A percentile compares a stretch with the other conserved stretches of the same genome.
Conservation (phyloP, 2,329 filamentous ascomycete genomes). For the Metarhizium album region DNA sequence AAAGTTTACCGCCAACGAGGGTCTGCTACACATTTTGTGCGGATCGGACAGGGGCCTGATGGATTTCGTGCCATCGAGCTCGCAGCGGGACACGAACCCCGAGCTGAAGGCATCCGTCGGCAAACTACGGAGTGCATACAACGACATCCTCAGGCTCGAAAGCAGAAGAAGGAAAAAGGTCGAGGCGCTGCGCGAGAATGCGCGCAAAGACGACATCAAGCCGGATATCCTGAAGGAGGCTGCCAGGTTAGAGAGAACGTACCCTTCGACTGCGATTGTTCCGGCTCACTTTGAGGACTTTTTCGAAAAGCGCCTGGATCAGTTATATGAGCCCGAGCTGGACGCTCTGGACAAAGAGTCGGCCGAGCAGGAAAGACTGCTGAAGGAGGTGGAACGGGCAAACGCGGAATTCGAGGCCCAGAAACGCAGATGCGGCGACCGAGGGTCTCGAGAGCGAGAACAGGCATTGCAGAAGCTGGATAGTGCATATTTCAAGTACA, state of each 20-base stretch:
- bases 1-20: constrained; percentile 68
- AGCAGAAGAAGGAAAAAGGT: constrained; percentile 69
- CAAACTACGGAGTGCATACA: constrained; percentile 66
- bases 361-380: constrained; percentile 63
- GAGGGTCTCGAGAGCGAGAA: constrained; percentile 62
- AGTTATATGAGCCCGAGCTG: constrained; percentile 67
- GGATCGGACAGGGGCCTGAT: constrained; percentile 73
- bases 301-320: constrained; percentile 69
- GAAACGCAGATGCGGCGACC: constrained; percentile 52
- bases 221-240: constrained; percentile 74
- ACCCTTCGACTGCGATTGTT: constrained; percentile 73
- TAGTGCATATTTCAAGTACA: constrained; percentile 90
- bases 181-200: constrained; percentile 67
- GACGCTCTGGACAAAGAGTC: constrained; percentile 60
- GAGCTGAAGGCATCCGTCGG: constrained; percentile 70
- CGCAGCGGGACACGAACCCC: constrained; percentile 67
- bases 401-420: constrained; percentile 70
- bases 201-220: constrained; percentile 80
- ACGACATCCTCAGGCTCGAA: constrained; percentile 76
- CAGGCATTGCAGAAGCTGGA: constrained; percentile 79
- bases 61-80: constrained; percentile 79
- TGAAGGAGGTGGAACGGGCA: constrained; percentile 58
- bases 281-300: constrained; percentile 87
- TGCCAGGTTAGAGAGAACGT: constrained; percentile 72
- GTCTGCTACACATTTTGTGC: constrained; percentile 63